Base-by-base conservation (phyloP, 208 protist species). In the Trypanosoma conorhini region DNA sequence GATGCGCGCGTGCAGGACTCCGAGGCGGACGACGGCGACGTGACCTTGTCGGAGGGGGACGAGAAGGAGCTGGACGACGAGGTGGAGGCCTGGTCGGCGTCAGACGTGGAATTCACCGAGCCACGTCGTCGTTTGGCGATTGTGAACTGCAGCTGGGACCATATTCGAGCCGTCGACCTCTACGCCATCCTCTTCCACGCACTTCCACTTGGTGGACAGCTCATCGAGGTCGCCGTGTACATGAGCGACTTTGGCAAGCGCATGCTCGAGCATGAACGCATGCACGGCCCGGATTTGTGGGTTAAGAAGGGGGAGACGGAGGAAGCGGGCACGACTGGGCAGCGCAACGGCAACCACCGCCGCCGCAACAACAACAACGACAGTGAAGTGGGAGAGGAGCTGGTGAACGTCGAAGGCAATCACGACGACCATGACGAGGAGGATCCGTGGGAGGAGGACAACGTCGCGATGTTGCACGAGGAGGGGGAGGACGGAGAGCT, bases 121-220 rank as follows among this genome's bases (percentile, higher is more conserved):
- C 85, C 88, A 0, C 88, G 85, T 30, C 76, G 73, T 21, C 96
- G 98, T 30, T 55, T 99, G 40, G 97, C 98, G 19, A 86, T 99
- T 28, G 85, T 96, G 59, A 98, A 98, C 84, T 98, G 94, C 73
- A 96, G 99, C 82, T 99, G 97, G 97, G 96, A 98, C 55, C 88
- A 98, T 72, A 80, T 99, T 51, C 80, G 85, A 30, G 92, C 94
- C 19, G 87, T 92, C n/a, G 96, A 99, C 80, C 75, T 99, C 10
- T 97, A 98, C 69, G 90, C 95, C 0, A 76, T 99, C n/a, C 85
- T 99, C 42, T 91, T 98, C 52, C 93, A 98, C 62, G 98, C 98
- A 67, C 82, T 97, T 31, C 98, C 98, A 5, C 71, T 95, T 8
- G 92, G 89, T 35, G 98, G 98, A n/a, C 81, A 85, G 15, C 82